phyloP scores from a whole-genome alignment of 495 filamentous ascomycete species.

The Thozetella sp. region DNA sequence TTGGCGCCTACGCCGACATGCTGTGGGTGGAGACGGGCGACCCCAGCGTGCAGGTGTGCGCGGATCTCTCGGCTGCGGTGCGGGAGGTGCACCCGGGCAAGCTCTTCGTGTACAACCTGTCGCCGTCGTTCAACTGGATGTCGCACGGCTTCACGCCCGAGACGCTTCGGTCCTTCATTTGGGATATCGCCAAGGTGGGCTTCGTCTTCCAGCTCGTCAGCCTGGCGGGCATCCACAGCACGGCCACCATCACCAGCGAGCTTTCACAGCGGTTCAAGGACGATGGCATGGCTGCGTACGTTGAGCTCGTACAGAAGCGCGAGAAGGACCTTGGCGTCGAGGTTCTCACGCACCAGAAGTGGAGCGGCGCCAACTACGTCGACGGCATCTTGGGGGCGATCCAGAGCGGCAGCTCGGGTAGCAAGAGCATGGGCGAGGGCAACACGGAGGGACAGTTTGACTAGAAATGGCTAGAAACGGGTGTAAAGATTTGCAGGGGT shows the following conservation, averaged over 20 bases:
- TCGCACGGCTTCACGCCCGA: conserved; percentile 84
- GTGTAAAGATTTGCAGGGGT: no score
- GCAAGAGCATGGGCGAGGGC: conserved; percentile 81
- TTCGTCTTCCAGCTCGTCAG: conserved; percentile 94
- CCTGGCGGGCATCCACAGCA: conserved; percentile 87
- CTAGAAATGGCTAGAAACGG: conserved; percentile 16
- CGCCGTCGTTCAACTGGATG: conserved; percentile 98
- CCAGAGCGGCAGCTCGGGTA: conserved; percentile 84
- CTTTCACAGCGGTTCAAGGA: conserved; percentile 80
- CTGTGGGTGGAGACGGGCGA: conserved; percentile 97
- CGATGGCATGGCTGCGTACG: conserved; percentile 95
- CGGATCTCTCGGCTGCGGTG: conserved; percentile 75
- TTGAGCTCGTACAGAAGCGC: conserved; percentile 80
- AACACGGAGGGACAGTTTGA: conserved; percentile 71
- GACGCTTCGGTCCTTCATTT: conserved; percentile 84
- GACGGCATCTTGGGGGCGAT: conserved; percentile 93
- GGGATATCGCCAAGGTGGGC: conserved; percentile 92
- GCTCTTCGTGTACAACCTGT: conserved; percentile 93
- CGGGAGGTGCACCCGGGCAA: conserved; percentile 68
- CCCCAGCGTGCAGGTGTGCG: conserved; percentile 76
- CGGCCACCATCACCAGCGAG: conserved; percentile 84
- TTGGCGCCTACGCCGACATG: conserved; percentile 90
- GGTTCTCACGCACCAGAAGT: conserved; percentile 97
- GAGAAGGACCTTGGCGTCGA: conserved; percentile 95
- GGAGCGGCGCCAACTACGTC: conserved; percentile 91